A percentile compares a stretch with the other conserved stretches of the same genome.
These are phyloP conservation scores for Corchorus capsularis DNA, from an alignment of 345 rosid species.

Conservation along the genomic window DNA sequence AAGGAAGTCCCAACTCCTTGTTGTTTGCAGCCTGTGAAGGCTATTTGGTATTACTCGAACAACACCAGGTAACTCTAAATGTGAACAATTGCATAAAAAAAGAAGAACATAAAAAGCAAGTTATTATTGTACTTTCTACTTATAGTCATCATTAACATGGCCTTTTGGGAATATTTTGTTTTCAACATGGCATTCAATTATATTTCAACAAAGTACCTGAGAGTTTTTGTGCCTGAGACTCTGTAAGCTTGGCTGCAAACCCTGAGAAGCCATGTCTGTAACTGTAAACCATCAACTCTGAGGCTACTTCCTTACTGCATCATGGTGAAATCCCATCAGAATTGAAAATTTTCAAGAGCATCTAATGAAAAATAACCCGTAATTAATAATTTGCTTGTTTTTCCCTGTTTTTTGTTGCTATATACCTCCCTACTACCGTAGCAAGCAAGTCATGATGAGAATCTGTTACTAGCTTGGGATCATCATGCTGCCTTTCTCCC, in stretches of 20 bases:
- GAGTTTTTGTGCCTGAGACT: constrained; percentile 55
- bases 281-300: constrained; percentile 61
- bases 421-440: constrained; percentile 60
- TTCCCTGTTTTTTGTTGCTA: not conserved
- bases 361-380: not conserved
- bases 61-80: constrained; percentile 56
- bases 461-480: constrained; percentile 41
- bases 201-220: constrained; percentile 37
- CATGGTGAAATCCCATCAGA: constrained; percentile 22
- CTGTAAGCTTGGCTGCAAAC: constrained; percentile 69
- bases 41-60: constrained; percentile 56
- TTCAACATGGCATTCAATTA: not conserved
- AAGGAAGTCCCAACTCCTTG: constrained; percentile 45
- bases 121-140: not conserved
- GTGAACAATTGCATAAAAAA: not conserved
- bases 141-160: not conserved
- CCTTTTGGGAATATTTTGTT: not conserved
- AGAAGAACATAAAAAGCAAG: not conserved
- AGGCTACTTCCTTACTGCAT: constrained; percentile 58
- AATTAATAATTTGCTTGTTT: not conserved
- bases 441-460: constrained; percentile 70
- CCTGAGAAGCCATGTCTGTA: constrained; percentile 79
- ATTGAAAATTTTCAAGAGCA: not conserved
- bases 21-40: constrained; percentile 56
- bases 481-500: constrained; percentile 54